Evolutionary conservation across 257 asterid genomes (phyloP).

Genomic region (Gentiana dahurica): DNA sequence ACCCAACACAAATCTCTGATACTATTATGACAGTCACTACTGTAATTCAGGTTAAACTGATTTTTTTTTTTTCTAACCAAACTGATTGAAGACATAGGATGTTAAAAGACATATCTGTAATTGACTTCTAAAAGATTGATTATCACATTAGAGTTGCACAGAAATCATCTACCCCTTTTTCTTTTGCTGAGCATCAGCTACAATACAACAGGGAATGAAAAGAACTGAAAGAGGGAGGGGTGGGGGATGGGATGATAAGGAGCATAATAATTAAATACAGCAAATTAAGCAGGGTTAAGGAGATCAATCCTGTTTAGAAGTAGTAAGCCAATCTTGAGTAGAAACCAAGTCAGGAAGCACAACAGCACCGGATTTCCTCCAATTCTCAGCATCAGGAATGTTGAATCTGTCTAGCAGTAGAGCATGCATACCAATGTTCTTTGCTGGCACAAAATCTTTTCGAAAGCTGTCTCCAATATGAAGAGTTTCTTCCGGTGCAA

Average conservation of each 20-base stretch:
- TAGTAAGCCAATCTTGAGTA: constrained; percentile 56
- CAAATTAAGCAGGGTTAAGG: constrained; percentile 7
- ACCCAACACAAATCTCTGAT: too few species aligned
- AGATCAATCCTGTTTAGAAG: constrained; percentile 19
- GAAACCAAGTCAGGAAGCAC: constrained; percentile 78
- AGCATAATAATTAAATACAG: neutral
- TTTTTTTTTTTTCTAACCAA: too few species aligned
- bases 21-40: too few species aligned
- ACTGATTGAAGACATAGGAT: too few species aligned
- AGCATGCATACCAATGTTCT: constrained; percentile 74
- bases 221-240: neutral
- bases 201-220: neutral
- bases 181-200: neutral
- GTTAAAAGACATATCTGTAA: too few species aligned
- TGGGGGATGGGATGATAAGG: neutral
- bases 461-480: constrained; percentile 94
- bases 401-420: constrained; percentile 68
- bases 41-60: too few species aligned
- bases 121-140: too few species aligned
- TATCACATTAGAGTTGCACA: too few species aligned
- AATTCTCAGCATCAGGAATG: constrained; percentile 57
- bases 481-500: constrained; percentile 67
- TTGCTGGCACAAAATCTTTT: constrained; percentile 75
- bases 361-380: constrained; percentile 79
- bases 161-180: neutral